Base-by-base conservation (phyloP, 139 green algal genomes). In the Yamagishiella unicocca region DNA sequence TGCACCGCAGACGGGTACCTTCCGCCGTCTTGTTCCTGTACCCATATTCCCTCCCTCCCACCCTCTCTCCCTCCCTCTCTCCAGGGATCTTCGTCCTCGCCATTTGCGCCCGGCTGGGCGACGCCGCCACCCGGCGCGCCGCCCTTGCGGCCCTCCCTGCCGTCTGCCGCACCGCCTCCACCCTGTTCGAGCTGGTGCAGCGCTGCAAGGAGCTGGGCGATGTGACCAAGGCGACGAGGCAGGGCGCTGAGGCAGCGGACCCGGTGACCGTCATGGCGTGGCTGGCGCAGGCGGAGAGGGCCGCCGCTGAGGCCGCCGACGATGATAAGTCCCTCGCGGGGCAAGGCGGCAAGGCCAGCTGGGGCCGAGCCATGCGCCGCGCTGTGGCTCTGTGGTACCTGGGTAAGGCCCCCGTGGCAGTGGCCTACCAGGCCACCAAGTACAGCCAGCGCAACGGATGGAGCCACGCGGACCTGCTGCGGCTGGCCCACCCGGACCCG, bases 151-250 rank as follows among this genome's bases (percentile, higher is more conserved):
- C 85, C 5, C 46, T 89, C 58, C 85, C 85, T 5, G 29, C 37
- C 43, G 85, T 89, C 25, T 85, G 75, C 46, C 85, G 85, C n/a
- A 89, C 75, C 27, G 74, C 75, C 12, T 89, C 85, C 42, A 87
- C 81, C 9, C 81, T 87, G 31, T 87, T 87, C 66, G 81, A 79
- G 66, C 54, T 43, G 27, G 33, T 78, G 25, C 81, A 87, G 43
- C 67, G 67, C 81, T 87, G 81, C 45, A 87, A 87, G 81, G 81
- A 87, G 45, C 81, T 87, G 45, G 81, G 81, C 21, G 38, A 31
- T 9, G 81, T 9, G 31, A 31, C 66, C 7, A 22, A n/a, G 14
- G 35, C 76, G 50, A 54, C 53, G 22, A 55, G 38, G 17, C 6
- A 33, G 12, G 38, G 14, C 29, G 40, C 22, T 31, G 62, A 25